Evolutionary conservation across 1,139 yeast genomes (phyloP).

Genomic region (Tardiomyces depauwii): DNA sequence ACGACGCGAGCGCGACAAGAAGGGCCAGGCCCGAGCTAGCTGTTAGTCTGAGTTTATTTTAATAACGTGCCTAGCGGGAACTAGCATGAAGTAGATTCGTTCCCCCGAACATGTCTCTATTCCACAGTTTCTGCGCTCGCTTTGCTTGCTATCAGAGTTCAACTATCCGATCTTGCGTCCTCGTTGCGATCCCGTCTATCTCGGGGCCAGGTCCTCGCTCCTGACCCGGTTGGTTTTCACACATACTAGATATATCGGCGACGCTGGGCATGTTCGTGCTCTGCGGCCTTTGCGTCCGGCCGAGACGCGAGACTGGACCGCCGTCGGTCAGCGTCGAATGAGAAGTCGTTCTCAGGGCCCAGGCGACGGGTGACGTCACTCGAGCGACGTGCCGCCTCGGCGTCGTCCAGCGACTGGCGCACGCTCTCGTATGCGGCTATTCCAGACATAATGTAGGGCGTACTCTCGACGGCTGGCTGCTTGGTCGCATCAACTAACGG

Average conservation of each 20-base stretch:
- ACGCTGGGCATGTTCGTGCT: neutral
- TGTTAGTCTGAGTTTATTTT: neutral
- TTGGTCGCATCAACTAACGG: no score
- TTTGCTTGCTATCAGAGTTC: no score
- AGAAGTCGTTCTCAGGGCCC: neutral
- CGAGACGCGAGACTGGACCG: neutral
- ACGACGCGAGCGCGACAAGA: conserved; percentile 47
- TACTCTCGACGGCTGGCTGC: no score
- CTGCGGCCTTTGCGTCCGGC: neutral
- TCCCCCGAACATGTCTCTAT: no score
- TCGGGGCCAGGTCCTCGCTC: no score
- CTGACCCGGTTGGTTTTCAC: neutral
- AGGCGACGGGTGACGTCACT: neutral
- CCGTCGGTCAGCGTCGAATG: neutral
- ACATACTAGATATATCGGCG: neutral
- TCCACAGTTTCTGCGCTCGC: no score
- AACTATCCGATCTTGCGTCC: no score
- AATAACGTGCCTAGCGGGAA: no score
- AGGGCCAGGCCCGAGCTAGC: conserved; percentile 34
- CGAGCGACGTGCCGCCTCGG: neutral
- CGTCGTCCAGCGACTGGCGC: neutral
- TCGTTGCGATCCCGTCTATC: no score
- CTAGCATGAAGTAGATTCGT: no score
- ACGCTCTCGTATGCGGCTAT: neutral
- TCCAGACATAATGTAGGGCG: neutral